Evolutionary conservation across 192 early-diverging fungal species (phyloP).

Genomic region (Coemansia asiatica): DNA sequence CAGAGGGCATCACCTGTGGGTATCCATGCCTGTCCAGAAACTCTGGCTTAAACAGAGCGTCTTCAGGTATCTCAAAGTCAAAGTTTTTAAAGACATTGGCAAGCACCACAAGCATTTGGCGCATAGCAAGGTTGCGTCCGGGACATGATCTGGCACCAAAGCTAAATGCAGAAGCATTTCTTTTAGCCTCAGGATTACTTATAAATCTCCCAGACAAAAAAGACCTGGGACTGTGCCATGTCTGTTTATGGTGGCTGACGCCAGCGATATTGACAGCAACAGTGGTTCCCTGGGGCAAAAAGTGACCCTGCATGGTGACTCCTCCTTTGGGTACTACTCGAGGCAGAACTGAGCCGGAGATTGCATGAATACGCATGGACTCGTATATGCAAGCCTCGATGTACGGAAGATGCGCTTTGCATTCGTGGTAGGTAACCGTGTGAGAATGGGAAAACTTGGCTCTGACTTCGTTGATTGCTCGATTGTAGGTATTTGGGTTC

Average conservation of each 20-base stretch:
- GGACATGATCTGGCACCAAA: constrained; percentile 35
- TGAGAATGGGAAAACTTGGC: constrained; percentile 13
- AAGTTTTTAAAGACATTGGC: constrained; percentile 46
- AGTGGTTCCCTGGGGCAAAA: constrained; percentile 23
- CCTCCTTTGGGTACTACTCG: constrained; percentile 32
- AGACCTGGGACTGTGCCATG: constrained; percentile 28
- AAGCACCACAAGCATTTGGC: constrained; percentile 36
- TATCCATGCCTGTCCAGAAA: constrained; percentile 41
- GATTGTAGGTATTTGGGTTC: constrained; percentile 22
- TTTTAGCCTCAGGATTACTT: constrained; percentile 16
- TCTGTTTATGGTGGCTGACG: constrained; percentile 29
- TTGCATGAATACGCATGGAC: constrained; percentile 38
- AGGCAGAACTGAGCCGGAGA: constrained; percentile 31
- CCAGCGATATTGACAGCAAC: constrained; percentile 34
- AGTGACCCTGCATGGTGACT: constrained; percentile 24
- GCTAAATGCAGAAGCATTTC: constrained; percentile 37
- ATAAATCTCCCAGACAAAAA: constrained; percentile 33
- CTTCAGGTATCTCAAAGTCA: constrained; percentile 28
- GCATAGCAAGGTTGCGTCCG: constrained; percentile 32
- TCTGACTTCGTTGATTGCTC: constrained; percentile 21
- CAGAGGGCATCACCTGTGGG: constrained; percentile 33
- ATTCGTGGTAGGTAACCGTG: constrained; percentile 21
- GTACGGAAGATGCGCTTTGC: constrained; percentile 34
- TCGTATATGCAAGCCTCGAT: constrained; percentile 44
- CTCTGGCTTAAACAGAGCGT: constrained; percentile 28